phyloP scores from a whole-genome alignment of 2,329 filamentous ascomycete genomes.

The Fusarium duplospermum region DNA sequence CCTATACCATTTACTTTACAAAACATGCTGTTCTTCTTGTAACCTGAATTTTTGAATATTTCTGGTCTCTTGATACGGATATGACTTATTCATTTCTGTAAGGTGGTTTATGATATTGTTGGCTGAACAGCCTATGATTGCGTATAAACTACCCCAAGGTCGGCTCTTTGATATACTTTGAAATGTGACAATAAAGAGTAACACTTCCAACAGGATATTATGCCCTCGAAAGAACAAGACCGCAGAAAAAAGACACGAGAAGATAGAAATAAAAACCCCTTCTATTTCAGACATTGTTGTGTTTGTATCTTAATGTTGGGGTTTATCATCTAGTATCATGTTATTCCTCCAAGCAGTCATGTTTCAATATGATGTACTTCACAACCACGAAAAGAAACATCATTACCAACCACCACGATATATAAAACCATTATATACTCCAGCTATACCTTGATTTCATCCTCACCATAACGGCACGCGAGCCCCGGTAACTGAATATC shows the following conservation, averaged over 20 bases:
- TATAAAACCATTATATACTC: not conserved
- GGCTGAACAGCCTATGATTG: not conserved
- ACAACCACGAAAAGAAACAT: not conserved
- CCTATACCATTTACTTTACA: not conserved
- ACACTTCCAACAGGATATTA: not conserved
- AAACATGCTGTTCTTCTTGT: not conserved
- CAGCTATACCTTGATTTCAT: not conserved
- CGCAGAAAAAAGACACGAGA: not conserved
- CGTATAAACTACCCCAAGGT: not conserved
- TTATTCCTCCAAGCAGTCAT: not conserved
- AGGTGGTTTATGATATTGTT: not conserved
- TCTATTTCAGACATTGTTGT: not conserved
- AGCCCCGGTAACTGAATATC: constrained; percentile 36
- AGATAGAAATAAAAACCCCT: not conserved
- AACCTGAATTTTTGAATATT: not conserved
- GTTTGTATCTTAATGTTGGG: not conserved
- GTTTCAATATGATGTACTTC: not conserved
- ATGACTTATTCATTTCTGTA: not conserved
- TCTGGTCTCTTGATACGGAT: not conserved
- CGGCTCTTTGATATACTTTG: not conserved
- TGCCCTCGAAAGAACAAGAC: not conserved
- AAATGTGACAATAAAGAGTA: not conserved
- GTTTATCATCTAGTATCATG: not conserved
- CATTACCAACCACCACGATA: not conserved
- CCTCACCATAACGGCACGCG: constrained; percentile 7